Conservation (phyloP, 306 rosid genomes). For the Cyclanthera cordifolia region DNA sequence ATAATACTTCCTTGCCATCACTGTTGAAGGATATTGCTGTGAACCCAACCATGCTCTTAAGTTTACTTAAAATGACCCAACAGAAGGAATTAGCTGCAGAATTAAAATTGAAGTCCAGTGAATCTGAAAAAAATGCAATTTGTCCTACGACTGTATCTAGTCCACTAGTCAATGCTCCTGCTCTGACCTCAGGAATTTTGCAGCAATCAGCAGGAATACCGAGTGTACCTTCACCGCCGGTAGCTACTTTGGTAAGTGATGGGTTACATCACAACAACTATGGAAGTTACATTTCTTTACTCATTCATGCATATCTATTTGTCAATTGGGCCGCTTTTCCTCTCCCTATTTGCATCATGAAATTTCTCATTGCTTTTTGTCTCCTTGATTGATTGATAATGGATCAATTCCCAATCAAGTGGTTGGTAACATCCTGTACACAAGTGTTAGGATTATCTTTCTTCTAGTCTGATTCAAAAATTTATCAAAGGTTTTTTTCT, state of each 20-base stretch:
- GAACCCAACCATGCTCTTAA: slow-evolving; percentile 64
- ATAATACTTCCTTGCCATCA: slow-evolving; percentile 39
- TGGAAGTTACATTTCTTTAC: neutral
- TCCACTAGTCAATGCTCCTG: slow-evolving; percentile 35
- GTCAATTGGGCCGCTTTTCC: neutral
- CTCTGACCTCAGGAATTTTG: slow-evolving; percentile 30
- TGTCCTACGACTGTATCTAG: slow-evolving; percentile 22
- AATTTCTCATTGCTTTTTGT: neutral
- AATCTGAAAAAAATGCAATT: slow-evolving; percentile 23
- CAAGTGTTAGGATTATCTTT: neutral
- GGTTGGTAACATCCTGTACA: neutral
- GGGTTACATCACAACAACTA: neutral
- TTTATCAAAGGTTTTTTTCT: neutral
- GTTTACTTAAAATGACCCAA: slow-evolving; percentile 43
- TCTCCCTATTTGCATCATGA: neutral
- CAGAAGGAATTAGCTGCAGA: slow-evolving; percentile 47
- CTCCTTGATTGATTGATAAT: neutral
- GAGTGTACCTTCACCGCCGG: slow-evolving; percentile 35
- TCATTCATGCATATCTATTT: neutral
- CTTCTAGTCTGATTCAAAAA: neutral
- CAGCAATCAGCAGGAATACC: slow-evolving; percentile 45
- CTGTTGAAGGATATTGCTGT: slow-evolving; percentile 53
- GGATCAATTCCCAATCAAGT: neutral
- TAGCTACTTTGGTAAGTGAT: slow-evolving; percentile 46
- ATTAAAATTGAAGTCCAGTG: slow-evolving; percentile 36